Evolutionary conservation across 2,329 filamentous ascomycete genomes (phyloP).

Genomic region (Diplodia scrobiculata): DNA sequence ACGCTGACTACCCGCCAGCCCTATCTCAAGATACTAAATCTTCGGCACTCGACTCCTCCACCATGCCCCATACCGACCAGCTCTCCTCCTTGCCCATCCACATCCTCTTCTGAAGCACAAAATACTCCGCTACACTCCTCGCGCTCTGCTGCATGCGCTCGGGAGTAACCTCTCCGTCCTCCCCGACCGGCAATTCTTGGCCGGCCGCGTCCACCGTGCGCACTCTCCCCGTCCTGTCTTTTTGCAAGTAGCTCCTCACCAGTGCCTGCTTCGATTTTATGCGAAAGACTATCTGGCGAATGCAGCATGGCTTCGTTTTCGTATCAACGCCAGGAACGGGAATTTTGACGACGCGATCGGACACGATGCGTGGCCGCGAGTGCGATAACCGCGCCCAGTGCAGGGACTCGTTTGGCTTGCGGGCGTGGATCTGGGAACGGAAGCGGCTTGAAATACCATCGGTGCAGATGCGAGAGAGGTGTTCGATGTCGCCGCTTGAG

Average conservation of each 20-base stretch:
- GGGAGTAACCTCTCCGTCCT: constrained; percentile 27
- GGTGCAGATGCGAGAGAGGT: constrained; percentile 52
- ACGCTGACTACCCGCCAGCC: neutral
- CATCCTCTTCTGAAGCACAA: constrained; percentile 61
- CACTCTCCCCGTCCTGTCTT: constrained; percentile 43
- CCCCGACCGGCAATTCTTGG: constrained; percentile 19
- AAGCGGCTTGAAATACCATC: constrained; percentile 57
- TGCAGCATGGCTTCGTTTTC: constrained; percentile 38
- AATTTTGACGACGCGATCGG: constrained; percentile 57
- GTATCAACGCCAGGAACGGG: constrained; percentile 41
- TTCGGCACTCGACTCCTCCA: constrained; percentile 52
- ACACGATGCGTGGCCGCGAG: constrained; percentile 55
- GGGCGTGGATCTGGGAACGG: constrained; percentile 56
- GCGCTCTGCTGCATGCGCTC: constrained; percentile 6
- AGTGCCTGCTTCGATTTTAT: constrained; percentile 59
- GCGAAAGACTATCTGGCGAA: constrained; percentile 64
- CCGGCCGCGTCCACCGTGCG: constrained; percentile 36
- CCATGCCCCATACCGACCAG: constrained; percentile 69
- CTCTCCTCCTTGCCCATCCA: constrained; percentile 51
- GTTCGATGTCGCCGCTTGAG: constrained; percentile 14
- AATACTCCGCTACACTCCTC: constrained; percentile 63
- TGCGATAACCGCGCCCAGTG: constrained; percentile 41
- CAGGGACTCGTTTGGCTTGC: constrained; percentile 54
- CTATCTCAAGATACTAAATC: constrained; percentile 28
- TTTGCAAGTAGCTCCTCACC: constrained; percentile 3